phyloP scores from a whole-genome alignment of 2,329 filamentous ascomycete genomes.

The Ophiocordyceps sinensis region DNA sequence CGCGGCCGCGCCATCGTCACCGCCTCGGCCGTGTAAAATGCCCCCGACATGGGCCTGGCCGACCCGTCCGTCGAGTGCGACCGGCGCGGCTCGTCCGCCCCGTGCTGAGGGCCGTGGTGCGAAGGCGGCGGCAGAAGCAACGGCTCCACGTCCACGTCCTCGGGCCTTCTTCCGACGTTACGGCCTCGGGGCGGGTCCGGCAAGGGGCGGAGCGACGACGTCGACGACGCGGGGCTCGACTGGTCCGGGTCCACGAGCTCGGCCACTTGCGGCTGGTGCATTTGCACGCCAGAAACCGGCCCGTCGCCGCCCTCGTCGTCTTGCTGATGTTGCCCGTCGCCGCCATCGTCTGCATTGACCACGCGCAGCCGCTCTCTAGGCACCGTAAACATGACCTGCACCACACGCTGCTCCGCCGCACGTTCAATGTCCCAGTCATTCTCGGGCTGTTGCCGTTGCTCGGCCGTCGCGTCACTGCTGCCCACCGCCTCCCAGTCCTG shows the following conservation, averaged over 20 bases:
- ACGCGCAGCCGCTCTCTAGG: constrained; percentile 74
- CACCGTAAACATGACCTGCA: constrained; percentile 87
- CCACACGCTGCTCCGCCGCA: constrained; percentile 54
- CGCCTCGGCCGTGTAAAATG: constrained; percentile 31
- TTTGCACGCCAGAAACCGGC: neutral
- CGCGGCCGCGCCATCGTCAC: constrained; percentile 25
- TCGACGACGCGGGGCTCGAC: neutral
- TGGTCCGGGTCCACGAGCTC: constrained; percentile 24
- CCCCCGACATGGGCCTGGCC: constrained; percentile 16
- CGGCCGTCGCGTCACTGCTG: constrained; percentile 17
- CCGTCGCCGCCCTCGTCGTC: constrained; percentile 12
- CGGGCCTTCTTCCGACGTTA: neutral
- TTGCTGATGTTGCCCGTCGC: constrained; percentile 5
- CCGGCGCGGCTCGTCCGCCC: constrained; percentile 5
- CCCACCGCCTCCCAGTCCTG: constrained; percentile 34
- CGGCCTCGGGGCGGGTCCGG: neutral
- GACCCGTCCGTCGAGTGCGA: constrained; percentile 16
- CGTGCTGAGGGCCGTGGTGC: no score
- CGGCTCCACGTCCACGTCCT: neutral
- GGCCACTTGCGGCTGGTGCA: constrained; percentile 16
- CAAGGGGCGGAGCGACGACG: neutral
- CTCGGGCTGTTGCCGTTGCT: constrained; percentile 12
- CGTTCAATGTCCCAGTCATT: constrained; percentile 68
- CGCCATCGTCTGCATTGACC: constrained; percentile 61
- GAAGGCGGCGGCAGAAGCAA: neutral